phyloP scores from a whole-genome alignment of 2,329 filamentous ascomycete genomes.

The Cladosporium sp. region DNA sequence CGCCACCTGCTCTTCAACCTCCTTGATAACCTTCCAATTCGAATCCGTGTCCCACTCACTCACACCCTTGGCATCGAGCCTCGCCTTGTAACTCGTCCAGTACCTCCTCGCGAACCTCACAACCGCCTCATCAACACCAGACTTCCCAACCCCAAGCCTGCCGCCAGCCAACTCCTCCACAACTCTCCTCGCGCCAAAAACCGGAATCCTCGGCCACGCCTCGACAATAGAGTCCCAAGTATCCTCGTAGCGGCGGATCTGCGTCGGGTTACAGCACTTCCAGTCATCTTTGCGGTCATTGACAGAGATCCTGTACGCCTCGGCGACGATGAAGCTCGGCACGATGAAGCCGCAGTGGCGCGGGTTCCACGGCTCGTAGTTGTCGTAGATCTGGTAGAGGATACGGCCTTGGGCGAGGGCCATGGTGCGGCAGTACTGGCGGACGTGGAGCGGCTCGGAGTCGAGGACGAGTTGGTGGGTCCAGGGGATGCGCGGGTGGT shows the following conservation, averaged over 20 bases:
- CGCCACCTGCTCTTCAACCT: background rate
- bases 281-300: background rate
- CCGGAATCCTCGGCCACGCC: background rate
- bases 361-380: background rate
- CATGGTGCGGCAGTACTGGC: conserved; percentile 9
- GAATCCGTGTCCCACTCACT: no score
- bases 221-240: background rate
- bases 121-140: conserved; percentile 1
- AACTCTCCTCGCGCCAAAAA: background rate
- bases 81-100: conserved; percentile 5
- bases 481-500: background rate
- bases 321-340: background rate
- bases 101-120: background rate
- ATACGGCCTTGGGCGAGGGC: conserved; percentile 14
- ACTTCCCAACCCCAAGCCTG: background rate
- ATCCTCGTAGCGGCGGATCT: background rate
- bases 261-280: background rate
- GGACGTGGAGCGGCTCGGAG: background rate
- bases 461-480: background rate
- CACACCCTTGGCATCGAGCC: background rate
- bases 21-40: background rate
- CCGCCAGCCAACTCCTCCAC: background rate
- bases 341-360: background rate
- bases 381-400: conserved; percentile 14
- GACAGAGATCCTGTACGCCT: background rate